Base-by-base conservation (phyloP, 2,329 filamentous ascomycete genomes). In the Neopestalotiopsis rosae region DNA sequence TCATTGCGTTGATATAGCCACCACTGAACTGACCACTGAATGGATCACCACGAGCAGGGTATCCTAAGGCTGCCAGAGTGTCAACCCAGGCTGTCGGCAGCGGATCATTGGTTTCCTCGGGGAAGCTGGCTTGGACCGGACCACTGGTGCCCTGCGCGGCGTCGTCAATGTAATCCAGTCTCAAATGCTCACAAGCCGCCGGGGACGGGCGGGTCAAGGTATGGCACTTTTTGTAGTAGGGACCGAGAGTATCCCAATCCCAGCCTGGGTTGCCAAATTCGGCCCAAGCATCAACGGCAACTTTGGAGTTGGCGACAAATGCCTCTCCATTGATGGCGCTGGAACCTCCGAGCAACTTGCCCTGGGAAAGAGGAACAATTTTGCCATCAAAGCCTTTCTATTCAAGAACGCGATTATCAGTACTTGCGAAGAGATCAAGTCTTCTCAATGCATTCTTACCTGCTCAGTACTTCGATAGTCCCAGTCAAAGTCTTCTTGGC, bases 201-300 rank as follows among this genome's bases (percentile, higher is more conserved):
- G 59, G 40, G n/a, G 42, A 34, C 14, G 69, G 69, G 56, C 30
- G 72, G 38, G 76, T 74, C 24, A 79, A 78, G 1, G 73, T 80
- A 67, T 81, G 76, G 14, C 74, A 77, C 67, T 81, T 82, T 32
- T 73, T 73, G 61, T 79, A 79, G 69, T 81, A 82, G 1, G 76
- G 78, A 3, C 14, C 79, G 72, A 73, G 56, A 20, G 56, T 58
- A 2, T 58, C 28, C 56, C 77, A 82, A 20, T 72, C 75, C 81
- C 80, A 82, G 7, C 77, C 78, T 12, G 74, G 68, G 65, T 81
- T 82, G 4, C 80, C 81, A 17, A 81, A 70, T 68, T 78, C 72
- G n/a, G 68, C 78, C 81, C 82, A 84, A 2, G 80, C 79, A 70
- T 45, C 76, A 34, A 78, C 30, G 45, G 73, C 74, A 17, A 69